Evolutionary conservation across 2,329 filamentous ascomycete species (phyloP).

Genomic region (Trichophyton mentagrophytes): DNA sequence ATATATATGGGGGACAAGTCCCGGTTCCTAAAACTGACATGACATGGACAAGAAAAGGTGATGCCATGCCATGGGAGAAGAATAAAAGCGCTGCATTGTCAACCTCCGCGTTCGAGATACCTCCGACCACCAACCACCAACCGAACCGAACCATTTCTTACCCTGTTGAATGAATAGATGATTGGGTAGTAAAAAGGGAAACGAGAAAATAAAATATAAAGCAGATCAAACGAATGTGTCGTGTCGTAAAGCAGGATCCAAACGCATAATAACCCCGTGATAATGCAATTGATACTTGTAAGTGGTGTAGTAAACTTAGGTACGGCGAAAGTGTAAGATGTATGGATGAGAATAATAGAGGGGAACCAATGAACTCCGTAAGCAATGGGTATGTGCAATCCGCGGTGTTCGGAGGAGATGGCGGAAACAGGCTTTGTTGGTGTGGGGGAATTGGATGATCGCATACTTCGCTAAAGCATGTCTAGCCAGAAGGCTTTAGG

Average conservation of each 20-base stretch:
- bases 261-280: slow-evolving; percentile 3
- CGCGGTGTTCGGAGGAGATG: neutral
- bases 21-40: neutral
- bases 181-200: neutral
- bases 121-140: neutral
- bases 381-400: slow-evolving; percentile 2
- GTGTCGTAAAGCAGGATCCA: neutral
- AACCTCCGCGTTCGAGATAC: neutral
- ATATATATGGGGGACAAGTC: slow-evolving; percentile 1
- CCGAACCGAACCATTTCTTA: neutral
- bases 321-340: neutral
- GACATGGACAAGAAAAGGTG: too few relatives aligned
- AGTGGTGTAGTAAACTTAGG: neutral
- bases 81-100: neutral
- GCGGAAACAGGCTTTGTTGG: neutral
- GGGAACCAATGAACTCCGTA: neutral
- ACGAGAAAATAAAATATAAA: neutral
- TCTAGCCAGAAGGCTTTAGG: neutral
- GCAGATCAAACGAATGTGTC: neutral
- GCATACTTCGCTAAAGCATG: neutral
- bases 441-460: neutral
- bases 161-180: neutral
- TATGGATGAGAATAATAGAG: neutral
- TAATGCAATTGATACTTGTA: slow-evolving; percentile 3
- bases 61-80: neutral